phyloP scores from a whole-genome alignment of 441 rosid species.

The Erodium trifolium region DNA sequence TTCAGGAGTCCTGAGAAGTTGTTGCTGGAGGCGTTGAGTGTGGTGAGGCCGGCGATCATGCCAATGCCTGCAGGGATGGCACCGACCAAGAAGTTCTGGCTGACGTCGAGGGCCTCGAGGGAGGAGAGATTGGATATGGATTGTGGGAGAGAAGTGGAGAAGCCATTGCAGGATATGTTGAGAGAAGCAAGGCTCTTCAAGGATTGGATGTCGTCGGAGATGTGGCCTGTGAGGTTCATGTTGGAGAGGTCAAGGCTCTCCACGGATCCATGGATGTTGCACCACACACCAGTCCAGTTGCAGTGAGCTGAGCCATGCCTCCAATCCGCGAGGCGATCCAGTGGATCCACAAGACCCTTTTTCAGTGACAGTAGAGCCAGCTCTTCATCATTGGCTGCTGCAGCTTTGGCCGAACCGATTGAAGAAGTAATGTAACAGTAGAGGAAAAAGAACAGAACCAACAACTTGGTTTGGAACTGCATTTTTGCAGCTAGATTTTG shows the following conservation, averaged over 20 bases:
- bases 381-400: conserved; percentile 35
- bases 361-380: conserved; percentile 50
- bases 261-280: conserved; percentile 54
- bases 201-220: conserved; percentile 47
- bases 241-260: conserved; percentile 67
- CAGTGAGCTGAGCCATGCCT: conserved; percentile 35
- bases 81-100: conserved; percentile 61
- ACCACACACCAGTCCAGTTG: conserved; percentile 76
- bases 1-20: conserved; percentile 60
- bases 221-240: conserved; percentile 64
- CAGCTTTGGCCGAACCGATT: neutral
- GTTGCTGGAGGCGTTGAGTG: conserved; percentile 79
- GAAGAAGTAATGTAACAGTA: conserved; percentile 34
- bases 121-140: conserved; percentile 42
- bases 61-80: conserved; percentile 55
- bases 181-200: conserved; percentile 46
- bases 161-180: conserved; percentile 65
- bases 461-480: conserved; percentile 24
- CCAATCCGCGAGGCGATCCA: conserved; percentile 60
- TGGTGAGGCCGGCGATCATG: conserved; percentile 41
- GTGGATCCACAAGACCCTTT: conserved; percentile 51
- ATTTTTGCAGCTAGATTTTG: conserved; percentile 27
- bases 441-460: conserved; percentile 29
- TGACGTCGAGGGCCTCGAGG: conserved; percentile 50
- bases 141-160: conserved; percentile 42